Percentiles rank a stretch among this genome's conserved stretches.
Conservation (phyloP, 2,329 filamentous ascomycete genomes). For the Paecilomyces dactylethromorphus region DNA sequence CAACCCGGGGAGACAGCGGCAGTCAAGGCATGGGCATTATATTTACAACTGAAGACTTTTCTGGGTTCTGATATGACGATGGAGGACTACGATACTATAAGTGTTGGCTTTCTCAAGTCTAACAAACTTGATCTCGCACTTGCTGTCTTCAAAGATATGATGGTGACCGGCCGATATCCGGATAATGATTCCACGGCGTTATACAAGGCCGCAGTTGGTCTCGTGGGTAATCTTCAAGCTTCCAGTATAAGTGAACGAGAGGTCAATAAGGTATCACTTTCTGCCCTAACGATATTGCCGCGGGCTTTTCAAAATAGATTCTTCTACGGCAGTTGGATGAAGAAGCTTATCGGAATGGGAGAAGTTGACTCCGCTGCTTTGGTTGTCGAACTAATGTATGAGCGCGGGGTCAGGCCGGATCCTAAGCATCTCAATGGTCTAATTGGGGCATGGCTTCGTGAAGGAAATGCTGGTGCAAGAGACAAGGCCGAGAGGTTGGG, state of each 20-base stretch:
- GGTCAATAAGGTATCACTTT: constrained; percentile 43
- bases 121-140: constrained; percentile 62
- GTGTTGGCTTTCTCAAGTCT: constrained; percentile 62
- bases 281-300: constrained; percentile 48
- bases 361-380: constrained; percentile 64
- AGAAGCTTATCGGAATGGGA: constrained; percentile 68
- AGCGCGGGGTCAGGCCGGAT: constrained; percentile 60
- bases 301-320: constrained; percentile 61
- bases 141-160: constrained; percentile 82
- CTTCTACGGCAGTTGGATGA: constrained; percentile 84
- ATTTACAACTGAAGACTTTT: constrained; percentile 56
- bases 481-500: constrained; percentile 61
- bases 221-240: constrained; percentile 35
- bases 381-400: constrained; percentile 70
- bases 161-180: constrained; percentile 53
- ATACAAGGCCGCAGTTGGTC: constrained; percentile 35
- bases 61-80: constrained; percentile 59
- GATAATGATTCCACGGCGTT: constrained; percentile 39
- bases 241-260: constrained; percentile 35
- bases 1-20: constrained; percentile 44
- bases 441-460: constrained; percentile 69
- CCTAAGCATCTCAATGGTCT: constrained; percentile 76
- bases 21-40: constrained; percentile 60
- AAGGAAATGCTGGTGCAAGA: constrained; percentile 48
- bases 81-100: constrained; percentile 69